Evolutionary conservation across 306 rosid species (phyloP).

Genomic region (Notholithocarpus densiflorus): DNA sequence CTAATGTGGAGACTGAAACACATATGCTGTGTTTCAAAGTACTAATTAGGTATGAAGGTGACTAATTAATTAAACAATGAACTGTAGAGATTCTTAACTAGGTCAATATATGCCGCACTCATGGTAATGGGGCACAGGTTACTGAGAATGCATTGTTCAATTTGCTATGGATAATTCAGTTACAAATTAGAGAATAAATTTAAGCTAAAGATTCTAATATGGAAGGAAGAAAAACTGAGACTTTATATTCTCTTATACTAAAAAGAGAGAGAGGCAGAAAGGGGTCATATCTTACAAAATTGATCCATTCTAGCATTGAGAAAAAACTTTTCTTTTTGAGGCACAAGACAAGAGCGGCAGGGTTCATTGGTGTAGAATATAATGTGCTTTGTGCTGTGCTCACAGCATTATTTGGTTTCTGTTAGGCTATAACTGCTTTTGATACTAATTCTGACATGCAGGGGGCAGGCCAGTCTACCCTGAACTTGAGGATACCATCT

Average conservation of each 20-base stretch:
- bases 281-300: too few relatives aligned
- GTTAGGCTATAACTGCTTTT: neutral
- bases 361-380: neutral
- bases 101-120: too few relatives aligned
- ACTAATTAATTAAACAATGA: neutral
- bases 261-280: too few relatives aligned
- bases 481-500: constrained; percentile 70
- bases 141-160: neutral
- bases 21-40: neutral
- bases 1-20: neutral
- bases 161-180: neutral
- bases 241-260: too few relatives aligned
- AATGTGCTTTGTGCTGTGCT: neutral
- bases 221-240: too few relatives aligned
- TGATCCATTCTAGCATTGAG: too few relatives aligned
- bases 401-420: neutral
- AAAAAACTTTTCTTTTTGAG: too few relatives aligned
- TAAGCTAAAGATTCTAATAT: too few relatives aligned
- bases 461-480: constrained; percentile 32
- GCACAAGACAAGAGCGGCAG: too few relatives aligned
- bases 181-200: too few relatives aligned
- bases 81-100: neutral
- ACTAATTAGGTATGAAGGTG: too few relatives aligned
- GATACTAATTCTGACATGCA: constrained; percentile 27
- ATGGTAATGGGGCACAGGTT: neutral